Conservation (phyloP, 139 green algal species). For the Tetraselmis striata region DNA sequence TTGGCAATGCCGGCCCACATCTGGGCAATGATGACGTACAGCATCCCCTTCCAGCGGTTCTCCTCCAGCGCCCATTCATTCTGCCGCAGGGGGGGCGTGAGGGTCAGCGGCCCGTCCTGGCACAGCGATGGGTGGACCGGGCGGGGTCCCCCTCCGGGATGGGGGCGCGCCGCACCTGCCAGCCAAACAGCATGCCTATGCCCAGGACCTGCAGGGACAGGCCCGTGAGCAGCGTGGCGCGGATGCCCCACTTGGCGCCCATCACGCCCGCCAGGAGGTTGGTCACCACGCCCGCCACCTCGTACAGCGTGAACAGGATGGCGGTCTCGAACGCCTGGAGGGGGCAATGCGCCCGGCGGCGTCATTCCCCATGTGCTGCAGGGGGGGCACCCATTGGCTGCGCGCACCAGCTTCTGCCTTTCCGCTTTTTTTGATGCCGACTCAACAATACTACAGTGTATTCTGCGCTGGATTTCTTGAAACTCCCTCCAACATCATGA, state of each 20-base stretch:
- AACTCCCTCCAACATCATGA: too few species aligned
- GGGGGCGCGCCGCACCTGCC: constrained; percentile 44
- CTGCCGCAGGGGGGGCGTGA: too few species aligned
- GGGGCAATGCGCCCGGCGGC: too few species aligned
- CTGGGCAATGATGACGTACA: constrained; percentile 63
- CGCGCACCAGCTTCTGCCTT: too few species aligned
- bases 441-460: too few species aligned
- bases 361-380: too few species aligned
- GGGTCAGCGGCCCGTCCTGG: too few species aligned
- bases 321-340: constrained; percentile 45
- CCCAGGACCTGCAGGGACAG: constrained; percentile 56
- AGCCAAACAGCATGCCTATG: constrained; percentile 68
- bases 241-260: constrained; percentile 74
- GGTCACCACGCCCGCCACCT: constrained; percentile 68
- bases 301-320: constrained; percentile 78
- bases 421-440: too few species aligned
- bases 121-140: too few species aligned
- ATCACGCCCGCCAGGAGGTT: constrained; percentile 69
- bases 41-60: constrained; percentile 35
- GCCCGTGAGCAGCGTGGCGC: constrained; percentile 63
- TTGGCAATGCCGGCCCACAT: constrained; percentile 77
- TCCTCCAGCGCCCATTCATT: background rate
- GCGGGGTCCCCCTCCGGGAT: too few species aligned
- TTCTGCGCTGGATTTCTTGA: too few species aligned
- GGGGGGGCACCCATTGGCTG: too few species aligned